Evolutionary conservation across 192 early-diverging fungal species (phyloP), one percentile per base, ranked within the genome.

Genomic region (Linnemannia hyalina): DNA sequence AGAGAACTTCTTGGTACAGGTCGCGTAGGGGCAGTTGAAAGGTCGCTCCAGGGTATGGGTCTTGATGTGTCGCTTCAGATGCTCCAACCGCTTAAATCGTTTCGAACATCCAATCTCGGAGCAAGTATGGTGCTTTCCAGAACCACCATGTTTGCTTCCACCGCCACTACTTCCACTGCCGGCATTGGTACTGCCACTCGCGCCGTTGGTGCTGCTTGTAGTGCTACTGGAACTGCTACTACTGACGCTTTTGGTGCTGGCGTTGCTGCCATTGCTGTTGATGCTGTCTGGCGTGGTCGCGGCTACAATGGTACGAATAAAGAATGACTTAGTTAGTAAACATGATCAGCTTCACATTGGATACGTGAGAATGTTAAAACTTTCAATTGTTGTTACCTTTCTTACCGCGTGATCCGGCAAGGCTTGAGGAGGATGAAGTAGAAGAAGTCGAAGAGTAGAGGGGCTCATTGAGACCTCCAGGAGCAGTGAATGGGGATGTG

Each of bases 1-100:
- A 26, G 92, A 93, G 69, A 93, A 93, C 29, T 85, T 77, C 75
- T 93, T 93, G 20, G 89, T 89, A 52, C 92, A 93, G 3, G 89
- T 73, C 23, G 63, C 26, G 49, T 54, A 85, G 4, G 83, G 74
- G 71, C 92, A 93, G n/a, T 83, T 81, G 82, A 92, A 93, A 41
- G 92, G 92, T 49, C 91, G 82, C 77, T 93, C 92, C 72, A 91
- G 78, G 1, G 92, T 93, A 75, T 93, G 92, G 26, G 92, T 93
- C 72, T 91, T 85, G 52, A 93, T 82, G 70, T 93, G 92, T 22
- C 92, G 88, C 69, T 92, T 92, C 57, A 92, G 70, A 78, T 93
- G 92, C 74, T 93, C 92, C 13, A 93, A 83, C 35, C 92, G 81
- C 78, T 93, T 93, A 72, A 93, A 93, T 0, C 90, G 75, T 52